Evolutionary conservation across 1,284 basidiomycete genomes (phyloP).

Genomic region (Microbotryum silenes-acaulis): DNA sequence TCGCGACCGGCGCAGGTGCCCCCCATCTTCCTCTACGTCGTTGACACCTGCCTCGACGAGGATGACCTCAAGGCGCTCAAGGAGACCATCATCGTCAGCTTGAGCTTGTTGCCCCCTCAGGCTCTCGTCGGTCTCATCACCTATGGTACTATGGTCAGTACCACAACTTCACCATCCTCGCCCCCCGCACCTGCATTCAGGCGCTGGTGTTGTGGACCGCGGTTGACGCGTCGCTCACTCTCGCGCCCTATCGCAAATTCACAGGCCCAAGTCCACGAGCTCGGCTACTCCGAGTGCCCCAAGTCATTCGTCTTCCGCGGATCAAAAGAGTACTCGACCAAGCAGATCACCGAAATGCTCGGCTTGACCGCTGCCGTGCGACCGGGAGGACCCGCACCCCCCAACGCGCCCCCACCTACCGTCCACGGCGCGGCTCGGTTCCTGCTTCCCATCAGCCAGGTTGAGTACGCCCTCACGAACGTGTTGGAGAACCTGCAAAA

Average conservation of each 20-base stretch:
- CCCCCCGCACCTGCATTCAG: constrained; percentile 48
- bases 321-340: constrained; percentile 94
- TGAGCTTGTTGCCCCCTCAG: constrained; percentile 85
- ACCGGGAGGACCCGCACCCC: constrained; percentile 51
- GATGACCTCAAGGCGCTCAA: constrained; percentile 75
- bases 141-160: constrained; percentile 84
- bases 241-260: constrained; percentile 1
- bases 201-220: constrained; percentile 48
- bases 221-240: constrained; percentile 9
- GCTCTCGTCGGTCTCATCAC: constrained; percentile 94
- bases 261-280: constrained; percentile 95
- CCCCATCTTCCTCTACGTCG: constrained; percentile 92
- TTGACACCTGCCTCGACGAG: constrained; percentile 94
- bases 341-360: constrained; percentile 98
- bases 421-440: constrained; percentile 83
- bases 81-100: constrained; percentile 87
- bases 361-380: constrained; percentile 68
- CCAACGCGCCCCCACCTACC: constrained; percentile 66
- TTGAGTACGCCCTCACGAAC: constrained; percentile 92
- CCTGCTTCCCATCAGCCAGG: constrained; percentile 84
- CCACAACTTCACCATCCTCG: neutral
- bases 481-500: constrained; percentile 83
- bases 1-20: constrained; percentile 82
- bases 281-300: constrained; percentile 90
- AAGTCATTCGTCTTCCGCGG: constrained; percentile 99